These are phyloP conservation scores for Boeremia lycopersici DNA, from an alignment of 2,329 filamentous ascomycete genomes.

Conservation along the genomic window DNA sequence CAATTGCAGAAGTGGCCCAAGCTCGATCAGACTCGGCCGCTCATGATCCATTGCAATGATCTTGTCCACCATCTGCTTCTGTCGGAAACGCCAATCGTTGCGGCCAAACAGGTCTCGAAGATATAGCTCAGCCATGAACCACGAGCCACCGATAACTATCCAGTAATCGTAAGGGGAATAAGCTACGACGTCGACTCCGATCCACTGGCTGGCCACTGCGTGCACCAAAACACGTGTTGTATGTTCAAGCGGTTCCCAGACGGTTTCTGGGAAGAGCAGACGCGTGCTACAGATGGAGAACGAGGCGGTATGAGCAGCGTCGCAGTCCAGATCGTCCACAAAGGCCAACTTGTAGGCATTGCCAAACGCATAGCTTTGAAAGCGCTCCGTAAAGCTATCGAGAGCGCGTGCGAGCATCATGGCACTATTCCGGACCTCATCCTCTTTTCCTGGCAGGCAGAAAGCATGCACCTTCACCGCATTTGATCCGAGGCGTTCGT, in stretches of 20 bases:
- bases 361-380: constrained; percentile 83
- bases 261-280: constrained; percentile 80
- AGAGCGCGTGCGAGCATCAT: constrained; percentile 81
- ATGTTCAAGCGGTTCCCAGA: constrained; percentile 84
- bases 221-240: constrained; percentile 82
- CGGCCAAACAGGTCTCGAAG: constrained; percentile 90
- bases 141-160: constrained; percentile 87
- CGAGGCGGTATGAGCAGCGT: constrained; percentile 78
- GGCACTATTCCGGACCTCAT: constrained; percentile 86
- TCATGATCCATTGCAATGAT: constrained; percentile 82
- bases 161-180: constrained; percentile 81
- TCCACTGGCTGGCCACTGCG: constrained; percentile 89
- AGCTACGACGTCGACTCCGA: constrained; percentile 89
- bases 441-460: constrained; percentile 80
- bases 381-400: constrained; percentile 89
- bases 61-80: constrained; percentile 82
- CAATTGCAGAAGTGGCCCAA: constrained; percentile 77
- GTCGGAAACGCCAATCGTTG: constrained; percentile 90
- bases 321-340: constrained; percentile 81
- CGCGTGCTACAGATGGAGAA: constrained; percentile 87
- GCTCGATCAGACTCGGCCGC: constrained; percentile 79
- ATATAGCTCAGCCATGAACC: constrained; percentile 94
- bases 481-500: constrained; percentile 86
- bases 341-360: constrained; percentile 92
- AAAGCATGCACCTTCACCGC: constrained; percentile 90